A percentile compares a stretch with the other conserved stretches of the same genome.
phyloP scores from a whole-genome alignment of 2,329 filamentous ascomycete species.

The Clarireedia homoeocarpa region DNA sequence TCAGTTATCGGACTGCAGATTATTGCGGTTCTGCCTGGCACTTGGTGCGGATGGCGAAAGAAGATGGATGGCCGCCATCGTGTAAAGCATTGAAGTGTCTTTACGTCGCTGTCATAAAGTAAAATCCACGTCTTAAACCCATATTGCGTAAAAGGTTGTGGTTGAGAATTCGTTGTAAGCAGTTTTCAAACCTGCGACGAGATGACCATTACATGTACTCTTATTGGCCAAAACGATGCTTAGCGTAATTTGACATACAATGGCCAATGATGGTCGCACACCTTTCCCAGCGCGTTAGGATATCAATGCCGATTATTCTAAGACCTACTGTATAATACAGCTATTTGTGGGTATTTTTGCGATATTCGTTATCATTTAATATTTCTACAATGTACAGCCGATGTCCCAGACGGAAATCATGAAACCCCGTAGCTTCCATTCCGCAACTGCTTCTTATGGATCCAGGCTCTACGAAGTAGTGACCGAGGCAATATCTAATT shows the following conservation, averaged over 20 bases:
- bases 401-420: background rate
- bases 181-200: background rate
- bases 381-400: background rate
- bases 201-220: constrained; percentile 3
- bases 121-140: too few species aligned
- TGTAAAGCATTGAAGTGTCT: too few species aligned
- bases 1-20: too few species aligned
- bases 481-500: background rate
- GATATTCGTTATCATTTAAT: background rate
- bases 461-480: too few species aligned
- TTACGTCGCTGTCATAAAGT: too few species aligned
- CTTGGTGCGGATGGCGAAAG: too few species aligned
- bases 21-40: too few species aligned
- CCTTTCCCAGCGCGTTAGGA: background rate
- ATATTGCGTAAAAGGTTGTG: background rate
- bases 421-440: too few species aligned
- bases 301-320: background rate
- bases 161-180: background rate
- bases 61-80: too few species aligned
- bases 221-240: constrained; percentile 1
- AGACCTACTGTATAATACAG: background rate
- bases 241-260: background rate
- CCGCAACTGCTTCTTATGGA: too few species aligned
- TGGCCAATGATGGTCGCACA: background rate
- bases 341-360: background rate